Base-by-base conservation (phyloP, 257 asterid genomes). In the Paulownia fortunei region DNA sequence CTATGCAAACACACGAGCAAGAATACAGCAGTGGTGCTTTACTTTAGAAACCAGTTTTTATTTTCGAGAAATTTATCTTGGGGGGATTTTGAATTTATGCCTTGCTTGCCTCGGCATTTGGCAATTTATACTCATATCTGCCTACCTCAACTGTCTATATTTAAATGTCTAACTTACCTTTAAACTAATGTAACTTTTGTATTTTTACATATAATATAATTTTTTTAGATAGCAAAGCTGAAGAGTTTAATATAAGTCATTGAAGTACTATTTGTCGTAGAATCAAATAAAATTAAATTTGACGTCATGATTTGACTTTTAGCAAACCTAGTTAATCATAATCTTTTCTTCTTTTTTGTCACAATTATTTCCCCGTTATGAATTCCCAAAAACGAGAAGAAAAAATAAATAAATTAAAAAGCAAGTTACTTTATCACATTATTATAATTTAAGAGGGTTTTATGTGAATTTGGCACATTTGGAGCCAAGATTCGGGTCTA, bases 41-140 rank as follows among this genome's bases (percentile, higher is more conserved):
- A 0, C 59, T 69, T 69, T 46, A 2, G 41, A 68, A 18, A 21
- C 42, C 12, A 15, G 42, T 23, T 15, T 9, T 24, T 5, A 11
- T n/a, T 15, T 63, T 36, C n/a, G 16, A 60, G 30, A 16, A 32
- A 37, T 34, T 34, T 56, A 46, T 78, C 18, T 47, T 62, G 36
- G 26, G 6, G 27, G 16, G 70, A 26, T 67, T 79, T 54, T 11
- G 83, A 56, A 65, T 66, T 49, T 66, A 68, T 80, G 11, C 84
- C 54, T 80, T 80, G 32, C 77, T 80, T 74, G 72, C 67, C 80
- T 55, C 54, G n/a, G 4, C 11, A 2, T 2, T 36, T 16, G 19
- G 5, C 46, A n/a, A 16, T 32, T 68, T 26, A 56, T 55, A n/a
- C 34, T 7, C 37, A 24, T 24, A 8, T 18, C 47, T 23, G n/a